These are phyloP conservation scores for Talaromyces rugulosus DNA, from an alignment of 2,329 filamentous ascomycete species.

Conservation along the genomic window DNA sequence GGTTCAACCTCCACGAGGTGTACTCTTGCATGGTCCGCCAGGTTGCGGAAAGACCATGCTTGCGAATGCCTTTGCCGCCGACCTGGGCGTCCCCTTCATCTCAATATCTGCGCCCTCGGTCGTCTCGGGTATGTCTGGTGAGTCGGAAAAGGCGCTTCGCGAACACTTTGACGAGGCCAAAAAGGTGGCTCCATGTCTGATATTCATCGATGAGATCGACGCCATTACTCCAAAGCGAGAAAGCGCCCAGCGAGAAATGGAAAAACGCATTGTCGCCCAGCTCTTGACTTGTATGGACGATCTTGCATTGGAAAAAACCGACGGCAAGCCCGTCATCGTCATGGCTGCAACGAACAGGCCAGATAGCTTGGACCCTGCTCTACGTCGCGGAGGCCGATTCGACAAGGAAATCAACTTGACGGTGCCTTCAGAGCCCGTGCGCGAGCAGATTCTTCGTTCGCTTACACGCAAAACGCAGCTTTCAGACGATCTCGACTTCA, in stretches of 20 bases:
- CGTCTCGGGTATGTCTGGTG: conserved; percentile 81
- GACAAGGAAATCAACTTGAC: conserved; percentile 81
- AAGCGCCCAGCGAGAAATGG: conserved; percentile 79
- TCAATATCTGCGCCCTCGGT: conserved; percentile 77
- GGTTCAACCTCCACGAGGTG: conserved; percentile 67
- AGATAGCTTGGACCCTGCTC: conserved; percentile 75
- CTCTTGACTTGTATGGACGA: conserved; percentile 84
- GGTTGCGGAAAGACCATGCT: conserved; percentile 86
- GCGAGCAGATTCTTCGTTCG: conserved; percentile 72
- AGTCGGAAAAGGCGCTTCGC: conserved; percentile 80
- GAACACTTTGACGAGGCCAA: conserved; percentile 87
- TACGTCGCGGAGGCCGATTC: conserved; percentile 71
- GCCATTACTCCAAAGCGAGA: conserved; percentile 84
- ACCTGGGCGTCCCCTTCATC: conserved; percentile 72
- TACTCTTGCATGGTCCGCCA: conserved; percentile 76
- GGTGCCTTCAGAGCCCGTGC: conserved; percentile 73
- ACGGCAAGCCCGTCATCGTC: conserved; percentile 76
- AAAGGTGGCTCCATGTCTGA: conserved; percentile 75
- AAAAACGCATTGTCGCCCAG: conserved; percentile 79
- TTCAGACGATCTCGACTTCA: conserved; percentile 67
- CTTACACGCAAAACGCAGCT: conserved; percentile 64
- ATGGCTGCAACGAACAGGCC: conserved; percentile 87
- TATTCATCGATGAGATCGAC: conserved; percentile 92
- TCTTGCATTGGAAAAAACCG: conserved; percentile 66
- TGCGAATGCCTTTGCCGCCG: conserved; percentile 72